Percentiles rank a stretch among this genome's conserved stretches.
These are phyloP conservation scores for Heritiera littoralis DNA, from an alignment of 345 rosid species.

Conservation along the genomic window DNA sequence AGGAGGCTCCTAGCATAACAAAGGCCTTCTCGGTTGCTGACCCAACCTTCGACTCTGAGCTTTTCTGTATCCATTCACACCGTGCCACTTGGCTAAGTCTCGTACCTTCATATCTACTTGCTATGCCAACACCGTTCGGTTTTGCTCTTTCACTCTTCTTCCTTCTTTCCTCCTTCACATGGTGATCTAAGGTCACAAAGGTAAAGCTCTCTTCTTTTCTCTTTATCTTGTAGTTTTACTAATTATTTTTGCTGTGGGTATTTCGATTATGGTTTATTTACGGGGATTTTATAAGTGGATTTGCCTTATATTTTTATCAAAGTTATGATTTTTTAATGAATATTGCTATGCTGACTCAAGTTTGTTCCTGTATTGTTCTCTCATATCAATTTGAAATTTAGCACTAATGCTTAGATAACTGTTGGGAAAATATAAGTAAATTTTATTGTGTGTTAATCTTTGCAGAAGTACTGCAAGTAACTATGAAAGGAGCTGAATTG, in stretches of 20 bases:
- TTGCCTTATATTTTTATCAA: background rate
- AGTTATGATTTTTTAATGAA: background rate
- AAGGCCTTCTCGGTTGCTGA: background rate
- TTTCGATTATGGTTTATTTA: background rate
- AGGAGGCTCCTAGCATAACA: background rate
- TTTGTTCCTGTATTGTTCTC: background rate
- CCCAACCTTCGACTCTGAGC: background rate
- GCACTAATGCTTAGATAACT: background rate
- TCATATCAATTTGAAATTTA: background rate
- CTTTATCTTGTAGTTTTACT: background rate
- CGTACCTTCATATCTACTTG: background rate
- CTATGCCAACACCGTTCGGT: background rate
- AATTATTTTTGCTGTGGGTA: background rate
- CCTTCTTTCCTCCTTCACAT: background rate
- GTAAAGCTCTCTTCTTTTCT: constrained; percentile 14
- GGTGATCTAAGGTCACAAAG: background rate
- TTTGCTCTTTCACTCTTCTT: background rate
- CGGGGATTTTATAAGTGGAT: background rate
- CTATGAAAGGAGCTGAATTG: background rate
- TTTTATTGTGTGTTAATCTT: constrained; percentile 1
- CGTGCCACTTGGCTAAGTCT: background rate
- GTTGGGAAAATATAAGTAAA: background rate
- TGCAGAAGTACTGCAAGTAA: background rate
- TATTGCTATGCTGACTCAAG: background rate
- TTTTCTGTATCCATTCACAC: background rate